phyloP scores from a whole-genome alignment of 306 rosid genomes.

The Gleditsia sinensis region DNA sequence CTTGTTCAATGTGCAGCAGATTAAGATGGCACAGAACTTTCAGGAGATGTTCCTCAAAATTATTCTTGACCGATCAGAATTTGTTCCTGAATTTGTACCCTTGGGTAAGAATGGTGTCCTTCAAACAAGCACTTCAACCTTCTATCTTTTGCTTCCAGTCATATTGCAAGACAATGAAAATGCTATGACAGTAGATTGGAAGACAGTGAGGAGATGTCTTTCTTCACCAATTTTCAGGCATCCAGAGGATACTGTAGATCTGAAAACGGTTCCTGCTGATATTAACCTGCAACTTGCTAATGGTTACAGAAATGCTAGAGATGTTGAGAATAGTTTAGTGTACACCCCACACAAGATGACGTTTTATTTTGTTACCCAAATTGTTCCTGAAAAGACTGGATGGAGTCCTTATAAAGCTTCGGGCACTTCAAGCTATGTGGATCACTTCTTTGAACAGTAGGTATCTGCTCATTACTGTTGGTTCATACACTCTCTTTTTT shows the following conservation, averaged over 20 bases:
- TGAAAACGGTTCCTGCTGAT: slow-evolving; percentile 30
- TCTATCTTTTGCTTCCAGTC: slow-evolving; percentile 91
- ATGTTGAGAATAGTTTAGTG: slow-evolving; percentile 75
- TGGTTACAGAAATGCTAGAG: slow-evolving; percentile 59
- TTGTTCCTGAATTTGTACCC: slow-evolving; percentile 60
- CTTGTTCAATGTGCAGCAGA: slow-evolving; percentile 60
- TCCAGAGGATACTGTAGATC: slow-evolving; percentile 34
- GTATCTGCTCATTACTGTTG: slow-evolving; percentile 35
- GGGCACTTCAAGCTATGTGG: slow-evolving; percentile 51
- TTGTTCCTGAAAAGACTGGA: slow-evolving; percentile 54
- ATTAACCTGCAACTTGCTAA: slow-evolving; percentile 62
- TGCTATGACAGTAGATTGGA: slow-evolving; percentile 69
- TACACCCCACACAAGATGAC: slow-evolving; percentile 56
- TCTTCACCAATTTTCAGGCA: slow-evolving; percentile 76
- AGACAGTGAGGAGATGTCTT: slow-evolving; percentile 65
- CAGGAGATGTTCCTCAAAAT: slow-evolving; percentile 93
- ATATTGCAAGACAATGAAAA: slow-evolving; percentile 44
- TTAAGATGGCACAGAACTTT: slow-evolving; percentile 72
- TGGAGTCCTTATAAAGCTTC: slow-evolving; percentile 53
- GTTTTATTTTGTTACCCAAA: slow-evolving; percentile 65
- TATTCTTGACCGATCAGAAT: slow-evolving; percentile 79
- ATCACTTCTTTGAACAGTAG: slow-evolving; percentile 56
- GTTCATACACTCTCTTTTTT: no score
- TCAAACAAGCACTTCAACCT: slow-evolving; percentile 50
- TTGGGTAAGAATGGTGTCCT: slow-evolving; percentile 53